These are phyloP conservation scores for Fallopia convolvulus DNA, from an alignment of 148 eudicot genomes.

Conservation along the genomic window DNA sequence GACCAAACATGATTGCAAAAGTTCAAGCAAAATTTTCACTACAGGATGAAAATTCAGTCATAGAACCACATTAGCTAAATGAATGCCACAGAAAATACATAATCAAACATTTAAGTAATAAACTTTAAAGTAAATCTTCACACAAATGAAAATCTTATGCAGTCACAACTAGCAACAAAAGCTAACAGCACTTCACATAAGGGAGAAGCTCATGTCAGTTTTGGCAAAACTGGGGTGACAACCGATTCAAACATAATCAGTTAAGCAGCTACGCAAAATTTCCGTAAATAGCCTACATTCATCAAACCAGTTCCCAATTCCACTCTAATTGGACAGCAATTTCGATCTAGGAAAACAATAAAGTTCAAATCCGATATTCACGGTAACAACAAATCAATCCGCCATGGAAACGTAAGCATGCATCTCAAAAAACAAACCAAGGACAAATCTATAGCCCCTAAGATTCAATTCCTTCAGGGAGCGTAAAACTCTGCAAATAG, in stretches of 20 bases:
- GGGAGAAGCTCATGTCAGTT: too few species aligned
- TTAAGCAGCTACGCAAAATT: too few species aligned
- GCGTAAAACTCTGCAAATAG: background rate
- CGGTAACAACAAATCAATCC: background rate
- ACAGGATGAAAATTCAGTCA: background rate
- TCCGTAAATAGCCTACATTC: too few species aligned
- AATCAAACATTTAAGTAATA: background rate
- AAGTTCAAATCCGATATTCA: background rate
- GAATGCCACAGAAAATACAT: background rate
- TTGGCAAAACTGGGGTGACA: too few species aligned
- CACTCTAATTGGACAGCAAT: too few species aligned
- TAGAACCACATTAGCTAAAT: background rate
- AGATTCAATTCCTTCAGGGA: background rate
- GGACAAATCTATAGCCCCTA: background rate
- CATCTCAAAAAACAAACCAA: background rate
- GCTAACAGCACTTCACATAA: too few species aligned
- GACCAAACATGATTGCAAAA: slow-evolving; percentile 37
- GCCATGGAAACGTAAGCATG: background rate
- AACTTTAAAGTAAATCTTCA: too few species aligned
- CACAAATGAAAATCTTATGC: too few species aligned
- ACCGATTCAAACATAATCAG: too few species aligned
- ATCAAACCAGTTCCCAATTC: too few species aligned
- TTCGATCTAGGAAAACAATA: too few species aligned
- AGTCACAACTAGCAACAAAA: too few species aligned
- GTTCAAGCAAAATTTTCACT: background rate